phyloP scores from a whole-genome alignment of 345 rosid genomes.

The Eucalyptus tenuipes region DNA sequence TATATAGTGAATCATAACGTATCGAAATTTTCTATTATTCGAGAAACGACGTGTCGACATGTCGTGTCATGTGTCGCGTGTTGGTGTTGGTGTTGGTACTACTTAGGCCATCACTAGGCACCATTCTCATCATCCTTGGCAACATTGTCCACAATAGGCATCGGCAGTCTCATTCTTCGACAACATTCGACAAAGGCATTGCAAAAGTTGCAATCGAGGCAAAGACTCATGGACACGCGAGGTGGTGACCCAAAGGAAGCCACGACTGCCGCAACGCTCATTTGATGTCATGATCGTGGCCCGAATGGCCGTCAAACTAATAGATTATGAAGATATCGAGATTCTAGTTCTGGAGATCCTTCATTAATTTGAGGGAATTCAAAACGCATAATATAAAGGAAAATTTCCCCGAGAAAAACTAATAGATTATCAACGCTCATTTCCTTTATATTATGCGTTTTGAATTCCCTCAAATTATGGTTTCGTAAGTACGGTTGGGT shows the following conservation, averaged over 20 bases:
- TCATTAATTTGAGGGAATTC: background rate
- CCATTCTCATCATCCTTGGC: background rate
- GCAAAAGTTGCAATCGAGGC: background rate
- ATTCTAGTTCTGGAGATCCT: background rate
- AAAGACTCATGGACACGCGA: background rate
- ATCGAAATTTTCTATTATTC: accelerated
- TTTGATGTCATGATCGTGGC: background rate
- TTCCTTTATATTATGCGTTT: too few relatives aligned
- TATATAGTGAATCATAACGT: accelerated
- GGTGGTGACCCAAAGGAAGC: background rate
- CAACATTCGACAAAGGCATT: background rate
- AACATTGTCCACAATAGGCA: background rate
- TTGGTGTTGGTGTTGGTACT: accelerated
- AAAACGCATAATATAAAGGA: background rate
- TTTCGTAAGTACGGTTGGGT: background rate
- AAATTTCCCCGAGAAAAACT: background rate
- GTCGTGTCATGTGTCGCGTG: accelerated
- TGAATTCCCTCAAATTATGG: too few relatives aligned
- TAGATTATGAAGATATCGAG: background rate
- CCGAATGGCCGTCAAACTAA: background rate
- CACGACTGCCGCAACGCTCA: accelerated
- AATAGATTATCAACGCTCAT: too few relatives aligned
- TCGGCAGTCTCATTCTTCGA: background rate
- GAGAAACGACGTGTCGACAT: accelerated
- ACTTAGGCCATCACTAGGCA: background rate